Conservation (phyloP, 2,329 filamentous ascomycete genomes). For the Thielaviopsis punctulata region DNA sequence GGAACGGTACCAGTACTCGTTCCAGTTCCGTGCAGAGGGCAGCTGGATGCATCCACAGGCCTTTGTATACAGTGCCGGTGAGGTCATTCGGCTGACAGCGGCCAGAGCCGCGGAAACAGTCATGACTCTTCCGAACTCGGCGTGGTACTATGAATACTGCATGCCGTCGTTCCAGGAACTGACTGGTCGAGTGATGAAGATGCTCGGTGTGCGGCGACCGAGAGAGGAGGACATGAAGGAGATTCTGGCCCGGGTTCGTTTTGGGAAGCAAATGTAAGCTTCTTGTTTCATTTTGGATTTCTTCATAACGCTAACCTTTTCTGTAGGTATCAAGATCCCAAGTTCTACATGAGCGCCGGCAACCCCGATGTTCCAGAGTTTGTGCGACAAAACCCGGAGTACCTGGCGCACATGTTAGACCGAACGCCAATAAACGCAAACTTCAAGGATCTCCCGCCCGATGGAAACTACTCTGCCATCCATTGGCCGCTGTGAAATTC, state of each 20-base stretch:
- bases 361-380: constrained; percentile 27
- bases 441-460: constrained; percentile 18
- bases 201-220: neutral
- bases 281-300: neutral
- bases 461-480: constrained; percentile 1
- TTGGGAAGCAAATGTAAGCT: constrained; percentile 26
- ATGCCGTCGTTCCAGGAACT: constrained; percentile 38
- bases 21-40: constrained; percentile 27
- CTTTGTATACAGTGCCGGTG: constrained; percentile 37
- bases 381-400: constrained; percentile 19
- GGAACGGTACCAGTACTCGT: constrained; percentile 40
- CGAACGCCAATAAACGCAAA: constrained; percentile 23
- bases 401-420: constrained; percentile 23
- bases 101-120: constrained; percentile 20
- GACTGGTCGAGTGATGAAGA: constrained; percentile 30
- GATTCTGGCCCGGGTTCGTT: constrained; percentile 25
- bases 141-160: constrained; percentile 47
- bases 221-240: constrained; percentile 6
- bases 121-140: constrained; percentile 27
- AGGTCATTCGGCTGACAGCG: constrained; percentile 27
- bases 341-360: constrained; percentile 17
- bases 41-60: constrained; percentile 42
- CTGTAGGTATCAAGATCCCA: neutral
- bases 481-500: neutral
- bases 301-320: neutral